A percentile compares a stretch with the other conserved stretches of the same genome.
These are phyloP conservation scores for Aspergillus sp. DNA, from an alignment of 2,329 filamentous ascomycete genomes.

Conservation along the genomic window DNA sequence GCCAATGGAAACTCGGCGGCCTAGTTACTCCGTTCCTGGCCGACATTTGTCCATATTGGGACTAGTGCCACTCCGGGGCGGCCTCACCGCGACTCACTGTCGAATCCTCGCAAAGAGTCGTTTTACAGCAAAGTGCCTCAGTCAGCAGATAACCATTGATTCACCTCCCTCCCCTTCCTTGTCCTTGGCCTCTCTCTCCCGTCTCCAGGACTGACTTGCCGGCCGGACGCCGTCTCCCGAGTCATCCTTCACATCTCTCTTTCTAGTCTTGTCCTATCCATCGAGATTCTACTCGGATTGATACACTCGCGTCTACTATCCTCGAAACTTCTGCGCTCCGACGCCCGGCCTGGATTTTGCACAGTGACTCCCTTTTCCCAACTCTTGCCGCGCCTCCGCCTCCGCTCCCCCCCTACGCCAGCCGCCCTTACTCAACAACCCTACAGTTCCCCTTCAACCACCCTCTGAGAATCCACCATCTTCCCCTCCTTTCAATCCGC, in stretches of 20 bases:
- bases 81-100: conserved; percentile 10
- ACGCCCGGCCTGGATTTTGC: conserved; percentile 14
- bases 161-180: neutral
- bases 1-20: conserved; percentile 17
- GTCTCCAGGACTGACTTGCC: neutral
- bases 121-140: neutral
- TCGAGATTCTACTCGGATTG: neutral
- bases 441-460: conserved; percentile 2
- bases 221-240: neutral
- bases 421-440: conserved; percentile 16
- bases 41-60: conserved; percentile 1
- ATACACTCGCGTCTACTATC: neutral
- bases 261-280: neutral
- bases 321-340: conserved; percentile 7
- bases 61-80: conserved; percentile 4
- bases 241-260: neutral
- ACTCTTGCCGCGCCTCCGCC: conserved; percentile 15
- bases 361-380: conserved; percentile 16
- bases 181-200: neutral
- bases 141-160: conserved; percentile 7
- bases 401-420: conserved; percentile 16
- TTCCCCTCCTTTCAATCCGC: neutral
- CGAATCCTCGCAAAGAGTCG: neutral
- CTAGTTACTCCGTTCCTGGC: conserved; percentile 11
- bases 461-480: neutral